Base-by-base conservation (phyloP, 2,329 filamentous ascomycete species). In the Chalara sp. region DNA sequence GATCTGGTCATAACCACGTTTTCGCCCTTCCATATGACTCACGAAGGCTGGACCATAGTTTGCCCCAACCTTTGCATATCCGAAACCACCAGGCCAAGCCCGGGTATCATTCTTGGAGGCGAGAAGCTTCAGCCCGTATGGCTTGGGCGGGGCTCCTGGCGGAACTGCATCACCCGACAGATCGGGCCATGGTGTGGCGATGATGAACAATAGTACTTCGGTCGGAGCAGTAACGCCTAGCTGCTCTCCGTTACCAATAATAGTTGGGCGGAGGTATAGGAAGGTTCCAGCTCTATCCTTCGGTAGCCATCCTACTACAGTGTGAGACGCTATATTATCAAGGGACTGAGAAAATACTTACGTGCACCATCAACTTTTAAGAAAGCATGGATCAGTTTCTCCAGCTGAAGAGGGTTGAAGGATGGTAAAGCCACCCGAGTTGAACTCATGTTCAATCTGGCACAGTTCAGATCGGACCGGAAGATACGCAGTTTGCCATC, bases 31-130 rank as follows among this genome's bases (percentile, higher is more conserved):
- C 57, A 45, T 78, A 44, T 90, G 89, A 6, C 88, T 86, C 40
- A 89, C 75, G 50, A 96, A 78, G 8, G 81, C 83, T 12, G 91
- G 91, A 0, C 90, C 91, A 68, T 95, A 96, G 75, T 96, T 96
- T 53, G 90, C 91, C 50, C 90, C 91, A 33, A 96, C 81, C 72
- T 96, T 96, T 54, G 90, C 89, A 65, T 87, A 91, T 2, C 91
- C 91, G 68, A 95, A 95, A 4, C 91, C 91, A 58, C 91, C 91
- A 28, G 89, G 89, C 91, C 91, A 96, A 10, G 91, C 90, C 58
- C 91, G 86, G 51, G 85, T 88, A 69, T 95, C 88, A 59, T 90
- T 83, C 53, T 83, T 80, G 37, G 81, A 88, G 1, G 90, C 92
- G 66, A 92, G 81, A 47, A 95, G 79, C 60, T 80, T 84, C 74